These are phyloP conservation scores for Phytopythium ostracodes DNA, from an alignment of 352 stramenopile species.

Conservation along the genomic window DNA sequence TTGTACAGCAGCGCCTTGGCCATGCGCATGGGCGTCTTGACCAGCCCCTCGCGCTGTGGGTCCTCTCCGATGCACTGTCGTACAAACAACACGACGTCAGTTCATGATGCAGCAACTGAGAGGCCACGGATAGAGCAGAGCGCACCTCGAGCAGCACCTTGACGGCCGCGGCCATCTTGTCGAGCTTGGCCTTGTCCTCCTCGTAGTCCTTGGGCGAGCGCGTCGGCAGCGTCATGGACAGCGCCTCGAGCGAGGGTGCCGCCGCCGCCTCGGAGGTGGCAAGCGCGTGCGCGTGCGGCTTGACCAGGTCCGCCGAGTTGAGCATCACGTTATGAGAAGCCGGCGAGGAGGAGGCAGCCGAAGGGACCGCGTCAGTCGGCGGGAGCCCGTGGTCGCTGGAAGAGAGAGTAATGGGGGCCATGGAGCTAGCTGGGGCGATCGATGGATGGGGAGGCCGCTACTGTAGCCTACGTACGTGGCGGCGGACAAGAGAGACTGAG, in stretches of 20 bases:
- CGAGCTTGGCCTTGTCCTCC: slow-evolving; percentile 74
- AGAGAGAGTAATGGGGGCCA: slow-evolving; percentile 38
- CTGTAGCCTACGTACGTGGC: slow-evolving; percentile 4
- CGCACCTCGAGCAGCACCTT: slow-evolving; percentile 89
- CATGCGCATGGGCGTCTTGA: slow-evolving; percentile 97
- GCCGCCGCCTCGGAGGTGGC: slow-evolving; percentile 6
- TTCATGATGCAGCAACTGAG: too few species aligned
- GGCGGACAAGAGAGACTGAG: neutral
- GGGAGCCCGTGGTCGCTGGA: slow-evolving; percentile 15
- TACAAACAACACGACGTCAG: neutral
- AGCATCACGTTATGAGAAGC: slow-evolving; percentile 8
- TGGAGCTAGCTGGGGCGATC: slow-evolving; percentile 11
- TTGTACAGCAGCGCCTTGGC: slow-evolving; percentile 96
- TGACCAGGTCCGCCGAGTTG: slow-evolving; percentile 4
- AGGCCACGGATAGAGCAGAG: too few species aligned
- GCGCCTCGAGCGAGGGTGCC: slow-evolving; percentile 24
- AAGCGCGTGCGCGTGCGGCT: slow-evolving; percentile 22
- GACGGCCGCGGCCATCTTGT: slow-evolving; percentile 93
- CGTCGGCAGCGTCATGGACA: slow-evolving; percentile 65
- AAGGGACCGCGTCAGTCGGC: slow-evolving; percentile 5
- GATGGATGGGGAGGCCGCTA: neutral
- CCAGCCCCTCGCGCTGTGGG: slow-evolving; percentile 90
- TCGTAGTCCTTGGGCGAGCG: slow-evolving; percentile 58
- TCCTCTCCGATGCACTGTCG: slow-evolving; percentile 92
- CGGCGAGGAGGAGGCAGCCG: neutral